These are phyloP conservation scores for Myriosclerotinia duriaeana DNA, from an alignment of 2,329 filamentous ascomycete genomes.

Conservation along the genomic window DNA sequence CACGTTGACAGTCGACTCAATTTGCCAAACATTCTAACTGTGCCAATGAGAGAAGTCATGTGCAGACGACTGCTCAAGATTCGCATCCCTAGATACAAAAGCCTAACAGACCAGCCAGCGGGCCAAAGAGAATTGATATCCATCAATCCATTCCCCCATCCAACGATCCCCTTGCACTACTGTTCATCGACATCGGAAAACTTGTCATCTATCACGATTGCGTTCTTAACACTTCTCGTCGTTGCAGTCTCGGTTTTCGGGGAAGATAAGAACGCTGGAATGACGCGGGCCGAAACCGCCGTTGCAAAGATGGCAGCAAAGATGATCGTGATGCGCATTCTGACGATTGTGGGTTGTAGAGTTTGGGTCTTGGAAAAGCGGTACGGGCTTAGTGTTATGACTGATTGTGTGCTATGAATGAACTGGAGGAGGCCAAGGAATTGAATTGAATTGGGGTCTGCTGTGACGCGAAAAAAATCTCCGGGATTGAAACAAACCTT, in stretches of 20 bases:
- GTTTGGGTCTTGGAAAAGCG: too few species aligned
- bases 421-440: background rate
- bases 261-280: constrained; percentile 25
- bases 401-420: background rate
- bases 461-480: background rate
- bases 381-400: background rate
- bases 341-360: background rate
- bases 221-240: background rate
- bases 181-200: background rate
- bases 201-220: background rate
- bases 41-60: too few species aligned
- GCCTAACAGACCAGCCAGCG: too few species aligned
- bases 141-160: background rate
- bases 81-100: background rate
- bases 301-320: constrained; percentile 21
- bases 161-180: background rate
- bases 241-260: background rate
- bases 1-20: too few species aligned
- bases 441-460: background rate
- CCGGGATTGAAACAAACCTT: background rate
- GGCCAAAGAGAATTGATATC: too few species aligned
- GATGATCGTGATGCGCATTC: constrained; percentile 24
- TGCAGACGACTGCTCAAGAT: too few species aligned
- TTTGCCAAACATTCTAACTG: too few species aligned
- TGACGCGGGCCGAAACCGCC: constrained; percentile 23